Base-by-base conservation (phyloP, 208 protist species). In the Wallacemonas rigidus region DNA sequence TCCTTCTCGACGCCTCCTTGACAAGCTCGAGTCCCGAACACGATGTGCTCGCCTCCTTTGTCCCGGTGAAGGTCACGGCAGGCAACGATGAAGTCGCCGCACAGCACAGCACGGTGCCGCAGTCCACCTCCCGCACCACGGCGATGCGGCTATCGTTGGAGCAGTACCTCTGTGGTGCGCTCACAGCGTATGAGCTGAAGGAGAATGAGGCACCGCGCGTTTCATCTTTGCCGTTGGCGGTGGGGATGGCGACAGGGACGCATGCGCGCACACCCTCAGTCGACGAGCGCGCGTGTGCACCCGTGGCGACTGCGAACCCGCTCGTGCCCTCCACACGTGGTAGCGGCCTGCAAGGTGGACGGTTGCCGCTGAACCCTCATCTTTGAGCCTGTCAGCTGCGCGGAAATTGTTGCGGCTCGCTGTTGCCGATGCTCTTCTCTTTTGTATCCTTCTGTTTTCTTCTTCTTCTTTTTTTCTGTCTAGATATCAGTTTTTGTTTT, bases 121-220 rank as follows among this genome's bases (percentile, higher is more conserved):
- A 26, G 26, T 26, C 26, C 26, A 26, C 26, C 26, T 0, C 26
- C 26, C 26, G 26, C 26, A 26, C 26, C 26, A 26, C 26, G 26
- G 26, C 26, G 26, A 26, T 26, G 26, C 26, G 26, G 26, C 0
- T 26, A 26, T 26, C 26, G 26, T 26, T 26, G 26, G 26, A 26
- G 26, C 26, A 26, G 26, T 26, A 26, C 26, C 26, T 26, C 26
- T 26, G 26, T 26, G 26, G 26, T 26, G 26, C 26, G 54, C 35
- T 38, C 54, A 58, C 54, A 14, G 7, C 11, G 8, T 11, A 17
- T 8, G 54, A 58, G 11, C 60, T 6, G 36, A 65, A 65, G 60
- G 60, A 65, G 43, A 65, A 65, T 17, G 60, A 65, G 2, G 60
- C 26, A n/a, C 60, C 60, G 7, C 41, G 26, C 26, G 26, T 26